Percentiles rank a stretch among this genome's conserved stretches.
Conservation (phyloP, 768 basidiomycete species). For the Macrolepiota fuliginosa region DNA sequence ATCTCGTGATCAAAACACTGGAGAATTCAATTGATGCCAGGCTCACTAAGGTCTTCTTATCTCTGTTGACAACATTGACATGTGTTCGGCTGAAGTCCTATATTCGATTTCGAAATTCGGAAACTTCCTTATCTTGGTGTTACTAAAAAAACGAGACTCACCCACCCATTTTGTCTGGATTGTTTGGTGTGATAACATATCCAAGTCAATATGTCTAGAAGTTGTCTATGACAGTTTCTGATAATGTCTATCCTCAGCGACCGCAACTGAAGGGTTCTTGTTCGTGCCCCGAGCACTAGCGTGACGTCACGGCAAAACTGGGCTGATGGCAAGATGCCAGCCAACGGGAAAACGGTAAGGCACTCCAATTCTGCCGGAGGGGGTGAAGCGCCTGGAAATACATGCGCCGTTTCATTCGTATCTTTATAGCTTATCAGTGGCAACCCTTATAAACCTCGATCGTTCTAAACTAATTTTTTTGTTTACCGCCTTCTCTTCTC, state of each 20-base stretch:
- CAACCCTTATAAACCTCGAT: slow-evolving; percentile 3
- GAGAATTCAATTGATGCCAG: neutral
- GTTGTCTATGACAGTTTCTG: neutral
- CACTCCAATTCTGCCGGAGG: slow-evolving; percentile 1
- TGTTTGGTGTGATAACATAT: neutral
- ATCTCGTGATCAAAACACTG: neutral
- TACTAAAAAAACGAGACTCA: neutral
- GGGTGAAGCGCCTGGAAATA: slow-evolving; percentile 1
- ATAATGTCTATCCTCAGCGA: neutral
- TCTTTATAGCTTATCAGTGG: neutral
- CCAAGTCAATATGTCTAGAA: neutral
- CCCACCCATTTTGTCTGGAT: neutral
- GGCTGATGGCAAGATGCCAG: neutral
- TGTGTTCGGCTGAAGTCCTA: neutral
- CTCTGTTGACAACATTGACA: slow-evolving; percentile 5
- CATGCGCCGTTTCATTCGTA: slow-evolving; percentile 5
- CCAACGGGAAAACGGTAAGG: slow-evolving; percentile 7
- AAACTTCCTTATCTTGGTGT: slow-evolving; percentile 9
- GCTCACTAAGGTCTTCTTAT: neutral
- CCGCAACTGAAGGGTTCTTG: neutral
- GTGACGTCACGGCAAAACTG: slow-evolving; percentile 1
- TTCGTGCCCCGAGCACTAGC: neutral
- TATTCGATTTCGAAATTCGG: slow-evolving; percentile 3
- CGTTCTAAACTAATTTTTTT: neutral
- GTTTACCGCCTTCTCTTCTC: neutral